These are phyloP conservation scores for Thermomucor indicae-seudaticae DNA, from an alignment of 371 early-diverging fungal genomes.

Conservation along the genomic window DNA sequence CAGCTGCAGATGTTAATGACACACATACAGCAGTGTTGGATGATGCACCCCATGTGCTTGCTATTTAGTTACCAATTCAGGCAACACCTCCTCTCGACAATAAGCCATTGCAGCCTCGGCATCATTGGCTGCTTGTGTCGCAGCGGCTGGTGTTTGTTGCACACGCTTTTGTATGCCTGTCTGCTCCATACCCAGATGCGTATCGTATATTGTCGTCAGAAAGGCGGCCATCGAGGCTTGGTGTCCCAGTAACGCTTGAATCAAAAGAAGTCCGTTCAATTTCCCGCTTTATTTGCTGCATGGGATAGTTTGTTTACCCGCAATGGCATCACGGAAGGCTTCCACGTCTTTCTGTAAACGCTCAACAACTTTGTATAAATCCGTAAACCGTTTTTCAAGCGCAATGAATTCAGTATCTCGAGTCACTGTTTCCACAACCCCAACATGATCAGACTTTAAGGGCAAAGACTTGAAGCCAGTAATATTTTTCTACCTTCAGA, in stretches of 20 bases:
- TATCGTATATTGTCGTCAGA: constrained; percentile 57
- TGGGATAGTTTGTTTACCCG: constrained; percentile 47
- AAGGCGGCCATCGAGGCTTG: constrained; percentile 65
- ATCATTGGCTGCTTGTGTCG: constrained; percentile 58
- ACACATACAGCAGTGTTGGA: too few relatives aligned
- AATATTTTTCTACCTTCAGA: constrained; percentile 28
- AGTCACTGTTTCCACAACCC: too few relatives aligned
- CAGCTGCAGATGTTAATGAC: too few relatives aligned
- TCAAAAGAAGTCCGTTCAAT: too few relatives aligned
- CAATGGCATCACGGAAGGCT: constrained; percentile 73
- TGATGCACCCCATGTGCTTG: too few relatives aligned
- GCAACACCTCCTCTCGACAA: constrained; percentile 59
- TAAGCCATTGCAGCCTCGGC: constrained; percentile 60
- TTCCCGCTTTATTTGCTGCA: too few relatives aligned
- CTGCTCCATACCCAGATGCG: constrained; percentile 22
- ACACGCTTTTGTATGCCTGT: constrained; percentile 39
- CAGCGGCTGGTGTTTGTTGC: constrained; percentile 48
- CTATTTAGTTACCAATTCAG: constrained; percentile 59
- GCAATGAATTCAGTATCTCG: constrained; percentile 65
- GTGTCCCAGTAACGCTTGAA: constrained; percentile 58
- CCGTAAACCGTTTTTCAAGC: constrained; percentile 59
- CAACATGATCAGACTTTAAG: too few relatives aligned
- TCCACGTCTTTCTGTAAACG: constrained; percentile 63
- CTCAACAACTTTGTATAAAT: constrained; percentile 51
- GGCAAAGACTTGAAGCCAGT: not conserved